Base-by-base conservation (phyloP, 495 filamentous ascomycete genomes). In the Margaritispora aquatica region DNA sequence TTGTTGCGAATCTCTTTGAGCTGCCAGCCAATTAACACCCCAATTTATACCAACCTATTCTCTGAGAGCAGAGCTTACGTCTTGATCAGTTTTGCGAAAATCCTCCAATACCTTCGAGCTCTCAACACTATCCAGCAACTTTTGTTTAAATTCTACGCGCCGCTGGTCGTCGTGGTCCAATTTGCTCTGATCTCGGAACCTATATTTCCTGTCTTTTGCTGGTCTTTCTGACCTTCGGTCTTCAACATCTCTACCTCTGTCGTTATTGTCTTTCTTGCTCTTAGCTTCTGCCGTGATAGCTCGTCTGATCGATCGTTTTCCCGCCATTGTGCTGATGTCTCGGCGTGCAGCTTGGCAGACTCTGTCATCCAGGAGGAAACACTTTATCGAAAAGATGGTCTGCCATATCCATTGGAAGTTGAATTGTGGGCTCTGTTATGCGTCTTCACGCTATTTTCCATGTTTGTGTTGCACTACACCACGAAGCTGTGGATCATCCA, bases 1-100 rank as follows among this genome's bases (percentile, higher is more conserved):
- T 78, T 78, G 50, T 75, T 72, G 62, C 74, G 69, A 51, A 81
- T 77, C 1, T 49, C 59, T 51, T 78, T 77, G 27, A 60, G 26
- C 58, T 60, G 9, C n/a, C 10, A 29, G 21, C n/a, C n/a, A n/a
- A n/a, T n/a, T n/a, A n/a, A n/a, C n/a, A n/a, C n/a, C n/a, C n/a
- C n/a, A n/a, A n/a, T n/a, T n/a, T n/a, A n/a, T n/a, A n/a, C n/a
- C n/a, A n/a, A n/a, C n/a, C n/a, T n/a, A n/a, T n/a, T n/a, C n/a
- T 26, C 17, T 34, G 26, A 10, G 19, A 36, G 57, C 10, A 20
- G 38, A 17, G 51, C 1, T 2, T 21, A 76, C 69, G 34, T 82
- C 73, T 1, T 73, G 68, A 24, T 73, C 68, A 26, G 66, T 73
- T 59, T 79, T 78, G 15, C 78, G 68, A 58, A 61, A 77, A 11